These are phyloP conservation scores for Mucor circinelloides DNA, from an alignment of 371 early-diverging fungal species.

Conservation along the genomic window DNA sequence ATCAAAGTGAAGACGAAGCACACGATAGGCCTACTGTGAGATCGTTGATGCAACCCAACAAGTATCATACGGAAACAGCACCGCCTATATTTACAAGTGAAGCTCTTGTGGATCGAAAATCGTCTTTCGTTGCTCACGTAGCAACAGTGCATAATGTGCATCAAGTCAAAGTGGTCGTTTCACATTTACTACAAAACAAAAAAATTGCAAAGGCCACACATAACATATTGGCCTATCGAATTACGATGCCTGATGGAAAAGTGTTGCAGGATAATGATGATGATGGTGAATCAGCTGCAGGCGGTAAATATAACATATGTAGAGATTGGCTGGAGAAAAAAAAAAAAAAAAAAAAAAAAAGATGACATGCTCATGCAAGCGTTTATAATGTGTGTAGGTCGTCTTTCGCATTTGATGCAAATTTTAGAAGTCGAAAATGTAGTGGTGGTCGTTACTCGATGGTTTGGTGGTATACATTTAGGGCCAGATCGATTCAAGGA, in stretches of 20 bases:
- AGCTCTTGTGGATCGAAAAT: slow-evolving; percentile 82
- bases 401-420: slow-evolving; percentile 80
- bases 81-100: slow-evolving; percentile 47
- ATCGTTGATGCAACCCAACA: slow-evolving; percentile 14
- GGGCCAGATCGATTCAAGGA: slow-evolving; percentile 90
- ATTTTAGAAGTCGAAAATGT: slow-evolving; percentile 74
- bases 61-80: slow-evolving; percentile 14
- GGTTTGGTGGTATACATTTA: slow-evolving; percentile 89
- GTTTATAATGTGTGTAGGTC: slow-evolving; percentile 32
- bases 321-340: no score
- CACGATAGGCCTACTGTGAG: slow-evolving; percentile 32
- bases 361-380: neutral
- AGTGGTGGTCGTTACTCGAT: slow-evolving; percentile 85
- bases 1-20: neutral
- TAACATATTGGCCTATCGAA: slow-evolving; percentile 89
- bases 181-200: slow-evolving; percentile 69
- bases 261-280: slow-evolving; percentile 78
- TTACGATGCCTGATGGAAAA: slow-evolving; percentile 58
- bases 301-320: slow-evolving; percentile 40
- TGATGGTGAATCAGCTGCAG: slow-evolving; percentile 85
- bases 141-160: slow-evolving; percentile 62
- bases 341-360: no score
- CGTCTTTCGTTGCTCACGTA: slow-evolving; percentile 84
- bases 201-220: slow-evolving; percentile 87
- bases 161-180: slow-evolving; percentile 64